Conservation (phyloP, 2,329 filamentous ascomycete genomes). For the Hypoxylon sp. region DNA sequence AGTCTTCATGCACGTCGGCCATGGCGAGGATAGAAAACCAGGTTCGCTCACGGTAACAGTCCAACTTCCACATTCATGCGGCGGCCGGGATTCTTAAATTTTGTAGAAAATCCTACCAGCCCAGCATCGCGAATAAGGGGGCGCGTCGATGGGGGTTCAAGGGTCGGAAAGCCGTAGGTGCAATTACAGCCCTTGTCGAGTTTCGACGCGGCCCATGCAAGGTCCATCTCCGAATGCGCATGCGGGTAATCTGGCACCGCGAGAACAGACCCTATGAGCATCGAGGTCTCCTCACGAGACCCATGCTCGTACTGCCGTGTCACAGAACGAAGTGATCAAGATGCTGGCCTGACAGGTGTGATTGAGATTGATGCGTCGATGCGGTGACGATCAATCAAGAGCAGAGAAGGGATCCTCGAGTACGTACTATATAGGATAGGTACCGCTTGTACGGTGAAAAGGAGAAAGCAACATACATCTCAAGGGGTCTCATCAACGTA, state of each 20-base stretch:
- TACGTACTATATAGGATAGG: too few relatives aligned
- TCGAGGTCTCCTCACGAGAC: not conserved
- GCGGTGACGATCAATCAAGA: conserved; percentile 19
- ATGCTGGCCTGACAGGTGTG: not conserved
- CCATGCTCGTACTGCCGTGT: too few relatives aligned
- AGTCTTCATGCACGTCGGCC: conserved; percentile 10
- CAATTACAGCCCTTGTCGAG: conserved; percentile 27
- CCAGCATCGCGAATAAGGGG: conserved; percentile 21
- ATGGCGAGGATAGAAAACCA: conserved; percentile 20
- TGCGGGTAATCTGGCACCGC: conserved; percentile 22
- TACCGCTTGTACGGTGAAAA: not conserved
- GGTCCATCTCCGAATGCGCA: conserved; percentile 11
- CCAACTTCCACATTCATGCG: conserved; percentile 29
- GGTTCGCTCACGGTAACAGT: conserved; percentile 17
- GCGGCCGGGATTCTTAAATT: conserved; percentile 24
- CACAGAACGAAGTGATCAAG: not conserved
- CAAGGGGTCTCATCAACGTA: too few relatives aligned
- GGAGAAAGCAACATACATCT: not conserved
- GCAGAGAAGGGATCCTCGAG: not conserved
- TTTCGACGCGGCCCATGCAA: conserved; percentile 25
- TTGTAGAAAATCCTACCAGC: conserved; percentile 18
- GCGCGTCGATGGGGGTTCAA: conserved; percentile 9
- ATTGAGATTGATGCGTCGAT: not conserved
- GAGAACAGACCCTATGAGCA: not conserved
- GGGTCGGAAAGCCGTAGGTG: conserved; percentile 27